Evolutionary conservation across 306 rosid genomes (phyloP).

Genomic region (Purshia tridentata): DNA sequence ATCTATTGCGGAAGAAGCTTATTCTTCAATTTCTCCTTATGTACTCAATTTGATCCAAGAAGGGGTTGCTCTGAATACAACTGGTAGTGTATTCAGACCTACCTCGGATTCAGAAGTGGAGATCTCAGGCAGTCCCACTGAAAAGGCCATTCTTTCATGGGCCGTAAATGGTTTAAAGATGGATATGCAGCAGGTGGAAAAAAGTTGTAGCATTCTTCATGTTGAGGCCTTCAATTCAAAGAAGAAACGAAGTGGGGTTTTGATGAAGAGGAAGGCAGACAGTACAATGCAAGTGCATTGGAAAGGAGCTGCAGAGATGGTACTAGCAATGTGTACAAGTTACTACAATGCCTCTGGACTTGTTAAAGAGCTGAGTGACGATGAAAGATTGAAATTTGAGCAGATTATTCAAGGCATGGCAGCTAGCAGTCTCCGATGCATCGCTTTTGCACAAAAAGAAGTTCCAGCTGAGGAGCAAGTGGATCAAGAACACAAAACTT

Average conservation of each 20-base stretch:
- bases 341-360: slow-evolving; percentile 33
- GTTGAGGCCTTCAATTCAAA: slow-evolving; percentile 46
- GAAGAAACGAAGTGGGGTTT: slow-evolving; percentile 43
- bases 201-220: slow-evolving; percentile 12
- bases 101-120: slow-evolving; percentile 21
- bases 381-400: slow-evolving; percentile 11
- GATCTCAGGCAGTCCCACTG: slow-evolving; percentile 51
- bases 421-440: slow-evolving; percentile 38
- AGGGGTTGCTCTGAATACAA: slow-evolving; percentile 47
- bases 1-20: background rate
- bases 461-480: too few relatives aligned
- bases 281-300: slow-evolving; percentile 35
- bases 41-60: slow-evolving; percentile 24
- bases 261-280: slow-evolving; percentile 25
- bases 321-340: slow-evolving; percentile 36
- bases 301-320: slow-evolving; percentile 59
- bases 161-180: slow-evolving; percentile 30
- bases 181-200: slow-evolving; percentile 32
- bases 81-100: slow-evolving; percentile 41
- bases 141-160: slow-evolving; percentile 59
- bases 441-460: slow-evolving; percentile 50
- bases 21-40: slow-evolving; percentile 15
- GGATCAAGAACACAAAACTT: too few relatives aligned
- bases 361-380: slow-evolving; percentile 10
- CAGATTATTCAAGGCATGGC: slow-evolving; percentile 42